Percentiles rank a stretch among this genome's conserved stretches.
Evolutionary conservation across 257 asterid species (phyloP).

Genomic region (Prunella vulgaris): DNA sequence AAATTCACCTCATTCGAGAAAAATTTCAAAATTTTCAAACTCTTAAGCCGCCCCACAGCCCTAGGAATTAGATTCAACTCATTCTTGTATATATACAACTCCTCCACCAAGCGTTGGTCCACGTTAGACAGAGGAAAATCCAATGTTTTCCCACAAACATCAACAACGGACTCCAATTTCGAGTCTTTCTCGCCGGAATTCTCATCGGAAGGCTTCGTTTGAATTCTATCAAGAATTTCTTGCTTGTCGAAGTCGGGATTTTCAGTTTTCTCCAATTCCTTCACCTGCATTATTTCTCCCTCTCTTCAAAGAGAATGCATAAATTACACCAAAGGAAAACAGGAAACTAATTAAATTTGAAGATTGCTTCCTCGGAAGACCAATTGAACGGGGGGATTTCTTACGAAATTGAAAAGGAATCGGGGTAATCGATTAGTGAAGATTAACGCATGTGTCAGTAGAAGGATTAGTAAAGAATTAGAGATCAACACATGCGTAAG

Average conservation of each 20-base stretch:
- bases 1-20: conserved; percentile 79
- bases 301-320: conserved; percentile 16
- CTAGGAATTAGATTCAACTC: conserved; percentile 68
- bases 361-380: neutral
- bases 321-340: neutral
- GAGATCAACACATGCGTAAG: neutral
- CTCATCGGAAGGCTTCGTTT: conserved; percentile 24
- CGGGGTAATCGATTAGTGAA: conserved; percentile 7
- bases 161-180: conserved; percentile 41
- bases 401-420: neutral
- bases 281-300: conserved; percentile 41
- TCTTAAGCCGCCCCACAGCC: conserved; percentile 50
- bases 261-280: conserved; percentile 40
- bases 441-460: neutral
- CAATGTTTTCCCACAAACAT: conserved; percentile 60
- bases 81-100: conserved; percentile 72
- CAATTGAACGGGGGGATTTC: neutral
- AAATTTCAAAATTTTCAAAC: conserved; percentile 68
- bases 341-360: neutral
- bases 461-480: neutral
- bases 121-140: conserved; percentile 47
- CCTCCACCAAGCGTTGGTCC: conserved; percentile 39
- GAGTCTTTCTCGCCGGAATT: conserved; percentile 25
- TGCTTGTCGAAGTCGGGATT: conserved; percentile 20
- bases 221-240: conserved; percentile 20